These are phyloP conservation scores for Gloeopeniophorella convolvens DNA, from an alignment of 768 basidiomycete genomes.

Conservation along the genomic window DNA sequence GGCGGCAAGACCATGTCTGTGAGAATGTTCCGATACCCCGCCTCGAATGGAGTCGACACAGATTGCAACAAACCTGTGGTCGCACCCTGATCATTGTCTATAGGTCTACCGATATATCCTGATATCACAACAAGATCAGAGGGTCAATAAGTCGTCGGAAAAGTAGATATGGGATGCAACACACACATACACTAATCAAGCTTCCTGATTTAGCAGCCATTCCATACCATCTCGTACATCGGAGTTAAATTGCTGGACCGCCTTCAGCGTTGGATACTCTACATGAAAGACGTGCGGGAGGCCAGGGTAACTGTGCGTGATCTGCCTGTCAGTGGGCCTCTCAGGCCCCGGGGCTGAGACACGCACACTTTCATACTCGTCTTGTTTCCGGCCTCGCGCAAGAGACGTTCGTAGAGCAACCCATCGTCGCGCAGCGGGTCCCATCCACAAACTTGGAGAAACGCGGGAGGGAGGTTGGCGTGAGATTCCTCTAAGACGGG, in stretches of 20 bases:
- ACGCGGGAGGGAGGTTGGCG: neutral
- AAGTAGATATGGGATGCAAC: no score
- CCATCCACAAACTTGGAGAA: neutral
- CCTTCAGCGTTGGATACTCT: neutral
- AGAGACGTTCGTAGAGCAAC: neutral
- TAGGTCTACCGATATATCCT: no score
- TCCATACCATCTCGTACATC: neutral
- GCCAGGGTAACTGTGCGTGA: neutral
- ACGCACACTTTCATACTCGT: slow-evolving; percentile 3
- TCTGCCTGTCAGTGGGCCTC: neutral
- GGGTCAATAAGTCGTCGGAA: no score
- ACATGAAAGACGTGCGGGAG: neutral
- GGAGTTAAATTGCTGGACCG: neutral
- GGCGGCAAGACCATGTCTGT: no score
- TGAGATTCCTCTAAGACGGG: neutral
- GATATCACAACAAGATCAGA: no score
- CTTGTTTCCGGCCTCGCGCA: neutral
- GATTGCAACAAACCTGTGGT: no score
- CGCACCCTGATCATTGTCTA: no score
- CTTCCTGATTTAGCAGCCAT: no score
- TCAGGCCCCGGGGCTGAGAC: neutral
- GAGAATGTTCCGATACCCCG: no score
- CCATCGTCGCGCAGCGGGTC: slow-evolving; percentile 5
- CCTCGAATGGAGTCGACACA: no score
- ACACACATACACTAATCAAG: no score